Evolutionary conservation across 176 grass and related monocot genomes (phyloP).

Genomic region (Metroxylon sagu): DNA sequence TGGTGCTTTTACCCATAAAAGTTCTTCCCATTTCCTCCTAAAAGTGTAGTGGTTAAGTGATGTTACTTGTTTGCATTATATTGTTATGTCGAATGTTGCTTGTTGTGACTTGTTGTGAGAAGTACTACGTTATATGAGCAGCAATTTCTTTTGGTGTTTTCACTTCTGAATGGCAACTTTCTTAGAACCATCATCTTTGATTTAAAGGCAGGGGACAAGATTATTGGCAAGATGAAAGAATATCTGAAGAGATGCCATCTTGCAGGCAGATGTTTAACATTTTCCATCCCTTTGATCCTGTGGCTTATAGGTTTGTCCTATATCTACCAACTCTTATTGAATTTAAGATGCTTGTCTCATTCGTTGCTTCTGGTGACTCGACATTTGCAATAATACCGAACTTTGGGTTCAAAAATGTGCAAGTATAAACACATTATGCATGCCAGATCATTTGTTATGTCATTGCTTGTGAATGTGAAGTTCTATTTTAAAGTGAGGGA

Average conservation of each 20-base stretch:
- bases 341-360: too few species aligned
- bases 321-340: too few species aligned
- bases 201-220: slow-evolving; percentile 61
- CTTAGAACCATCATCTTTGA: slow-evolving; percentile 27
- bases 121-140: too few species aligned
- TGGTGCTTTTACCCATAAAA: too few species aligned
- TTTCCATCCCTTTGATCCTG: slow-evolving; percentile 98
- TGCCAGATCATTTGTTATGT: neutral
- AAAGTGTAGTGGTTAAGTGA: too few species aligned
- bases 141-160: too few species aligned
- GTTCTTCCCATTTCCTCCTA: too few species aligned
- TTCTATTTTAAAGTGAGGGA: slow-evolving; percentile 38
- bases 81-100: too few species aligned
- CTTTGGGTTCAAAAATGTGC: neutral
- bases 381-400: too few species aligned
- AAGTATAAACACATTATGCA: neutral
- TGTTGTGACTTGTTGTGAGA: too few species aligned
- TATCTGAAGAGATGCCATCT: slow-evolving; percentile 89
- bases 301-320: slow-evolving; percentile 72
- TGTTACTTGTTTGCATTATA: too few species aligned
- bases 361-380: too few species aligned
- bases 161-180: slow-evolving; percentile 10
- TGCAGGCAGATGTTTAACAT: slow-evolving; percentile 92
- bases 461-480: slow-evolving; percentile 14
- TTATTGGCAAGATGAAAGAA: slow-evolving; percentile 88